Evolutionary conservation across 1,284 basidiomycete genomes (phyloP).

Genomic region (Cystobasidium sp.): DNA sequence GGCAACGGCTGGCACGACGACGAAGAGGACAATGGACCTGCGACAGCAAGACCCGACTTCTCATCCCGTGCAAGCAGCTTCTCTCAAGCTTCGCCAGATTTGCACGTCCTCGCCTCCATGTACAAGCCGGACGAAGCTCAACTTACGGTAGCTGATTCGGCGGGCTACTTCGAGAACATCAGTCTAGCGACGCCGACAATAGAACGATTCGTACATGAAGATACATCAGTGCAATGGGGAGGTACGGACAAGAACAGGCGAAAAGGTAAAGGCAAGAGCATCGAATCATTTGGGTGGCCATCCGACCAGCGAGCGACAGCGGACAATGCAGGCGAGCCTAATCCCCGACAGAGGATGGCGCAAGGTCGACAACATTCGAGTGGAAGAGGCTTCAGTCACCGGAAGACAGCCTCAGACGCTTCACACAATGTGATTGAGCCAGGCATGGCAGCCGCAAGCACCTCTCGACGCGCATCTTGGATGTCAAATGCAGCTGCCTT

Average conservation of each 20-base stretch:
- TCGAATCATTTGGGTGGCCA: slow-evolving; percentile 7
- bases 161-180: slow-evolving; percentile 24
- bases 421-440: slow-evolving; percentile 20
- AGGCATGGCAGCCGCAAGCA: not conserved
- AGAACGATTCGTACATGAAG: slow-evolving; percentile 2
- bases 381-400: slow-evolving; percentile 21
- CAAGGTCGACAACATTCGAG: not conserved
- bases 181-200: slow-evolving; percentile 19
- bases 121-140: slow-evolving; percentile 21
- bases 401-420: slow-evolving; percentile 27
- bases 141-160: slow-evolving; percentile 19
- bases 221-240: not conserved
- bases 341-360: not conserved
- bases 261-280: slow-evolving; percentile 12
- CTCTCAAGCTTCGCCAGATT: slow-evolving; percentile 24
- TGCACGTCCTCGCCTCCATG: slow-evolving; percentile 24
- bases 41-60: slow-evolving; percentile 13
- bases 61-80: not conserved
- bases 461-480: slow-evolving; percentile 19
- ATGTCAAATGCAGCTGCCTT: slow-evolving; percentile 15
- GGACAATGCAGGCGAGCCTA: not conserved
- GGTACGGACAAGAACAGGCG: not conserved
- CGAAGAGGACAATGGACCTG: slow-evolving; percentile 28
- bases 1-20: not conserved
- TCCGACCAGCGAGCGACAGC: not conserved